Evolutionary conservation across 2,329 filamentous ascomycete genomes (phyloP).

Genomic region (Pseudocercospora cruenta): DNA sequence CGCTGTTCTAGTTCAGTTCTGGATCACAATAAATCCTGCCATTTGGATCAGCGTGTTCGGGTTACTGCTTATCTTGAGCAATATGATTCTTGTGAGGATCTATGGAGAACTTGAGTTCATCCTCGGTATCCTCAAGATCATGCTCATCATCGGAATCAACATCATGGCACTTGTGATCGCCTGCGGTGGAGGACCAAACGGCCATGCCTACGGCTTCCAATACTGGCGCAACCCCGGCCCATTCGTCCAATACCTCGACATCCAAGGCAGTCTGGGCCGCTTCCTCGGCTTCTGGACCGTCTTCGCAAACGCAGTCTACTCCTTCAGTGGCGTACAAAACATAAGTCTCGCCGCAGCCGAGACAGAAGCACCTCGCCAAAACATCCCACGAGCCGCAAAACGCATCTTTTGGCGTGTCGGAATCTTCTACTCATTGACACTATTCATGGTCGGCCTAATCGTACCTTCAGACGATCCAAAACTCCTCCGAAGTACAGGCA

Average conservation of each 20-base stretch:
- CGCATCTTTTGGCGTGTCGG: slow-evolving; percentile 50
- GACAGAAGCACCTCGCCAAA: slow-evolving; percentile 31
- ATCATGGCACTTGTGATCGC: slow-evolving; percentile 54
- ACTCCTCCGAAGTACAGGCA: too few relatives aligned
- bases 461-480: slow-evolving; percentile 45
- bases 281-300: slow-evolving; percentile 47
- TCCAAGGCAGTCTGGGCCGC: slow-evolving; percentile 36
- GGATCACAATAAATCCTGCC: too few relatives aligned
- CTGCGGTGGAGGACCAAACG: slow-evolving; percentile 52
- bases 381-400: slow-evolving; percentile 23
- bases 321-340: not conserved
- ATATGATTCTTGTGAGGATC: not conserved
- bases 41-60: too few relatives aligned
- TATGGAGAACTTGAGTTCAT: not conserved
- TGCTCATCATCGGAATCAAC: slow-evolving; percentile 32
- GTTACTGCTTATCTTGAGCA: too few relatives aligned
- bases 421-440: slow-evolving; percentile 47
- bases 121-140: not conserved
- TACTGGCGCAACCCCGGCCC: slow-evolving; percentile 44
- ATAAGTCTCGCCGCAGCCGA: slow-evolving; percentile 26
- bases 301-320: slow-evolving; percentile 30
- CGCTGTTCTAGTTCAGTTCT: too few relatives aligned
- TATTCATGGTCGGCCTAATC: slow-evolving; percentile 44
- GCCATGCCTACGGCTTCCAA: slow-evolving; percentile 51
- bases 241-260: slow-evolving; percentile 34